These are phyloP conservation scores for Colletotrichum scovillei DNA, from an alignment of 2,329 filamentous ascomycete genomes.

Conservation along the genomic window DNA sequence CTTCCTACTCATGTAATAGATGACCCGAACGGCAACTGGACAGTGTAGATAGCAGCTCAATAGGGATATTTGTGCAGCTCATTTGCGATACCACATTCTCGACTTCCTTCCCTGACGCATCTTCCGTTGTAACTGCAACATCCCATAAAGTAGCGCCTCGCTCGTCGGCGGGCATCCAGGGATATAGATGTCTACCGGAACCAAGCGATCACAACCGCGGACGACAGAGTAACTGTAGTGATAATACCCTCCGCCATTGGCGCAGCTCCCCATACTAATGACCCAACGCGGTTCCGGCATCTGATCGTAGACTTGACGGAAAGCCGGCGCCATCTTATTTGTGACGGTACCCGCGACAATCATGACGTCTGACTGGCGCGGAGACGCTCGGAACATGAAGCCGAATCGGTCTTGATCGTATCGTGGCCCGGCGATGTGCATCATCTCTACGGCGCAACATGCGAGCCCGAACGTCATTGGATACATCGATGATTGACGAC, in stretches of 20 bases:
- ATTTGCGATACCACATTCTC: constrained; percentile 69
- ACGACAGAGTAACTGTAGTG: constrained; percentile 84
- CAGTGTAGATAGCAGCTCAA: no score
- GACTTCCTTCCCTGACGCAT: constrained; percentile 71
- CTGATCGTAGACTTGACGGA: constrained; percentile 93
- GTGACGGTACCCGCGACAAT: constrained; percentile 92
- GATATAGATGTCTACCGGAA: constrained; percentile 84
- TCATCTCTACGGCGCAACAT: constrained; percentile 93
- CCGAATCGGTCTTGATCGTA: constrained; percentile 91
- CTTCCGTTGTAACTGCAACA: constrained; percentile 83
- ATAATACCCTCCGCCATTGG: constrained; percentile 87
- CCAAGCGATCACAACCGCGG: constrained; percentile 79
- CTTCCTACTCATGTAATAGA: no score
- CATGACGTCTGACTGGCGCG: constrained; percentile 91
- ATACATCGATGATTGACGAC: constrained; percentile 85
- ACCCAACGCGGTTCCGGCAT: constrained; percentile 95
- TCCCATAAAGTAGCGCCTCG: constrained; percentile 73
- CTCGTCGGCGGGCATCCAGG: constrained; percentile 76
- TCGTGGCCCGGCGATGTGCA: constrained; percentile 89
- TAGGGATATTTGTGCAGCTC: not conserved
- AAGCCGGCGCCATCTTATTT: constrained; percentile 95
- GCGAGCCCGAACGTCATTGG: constrained; percentile 89
- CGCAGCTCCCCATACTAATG: constrained; percentile 84
- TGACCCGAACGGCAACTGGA: no score
- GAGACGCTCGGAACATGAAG: constrained; percentile 90